Base-by-base conservation (phyloP, 2,329 filamentous ascomycete genomes). In the Aspergillus hortae region DNA sequence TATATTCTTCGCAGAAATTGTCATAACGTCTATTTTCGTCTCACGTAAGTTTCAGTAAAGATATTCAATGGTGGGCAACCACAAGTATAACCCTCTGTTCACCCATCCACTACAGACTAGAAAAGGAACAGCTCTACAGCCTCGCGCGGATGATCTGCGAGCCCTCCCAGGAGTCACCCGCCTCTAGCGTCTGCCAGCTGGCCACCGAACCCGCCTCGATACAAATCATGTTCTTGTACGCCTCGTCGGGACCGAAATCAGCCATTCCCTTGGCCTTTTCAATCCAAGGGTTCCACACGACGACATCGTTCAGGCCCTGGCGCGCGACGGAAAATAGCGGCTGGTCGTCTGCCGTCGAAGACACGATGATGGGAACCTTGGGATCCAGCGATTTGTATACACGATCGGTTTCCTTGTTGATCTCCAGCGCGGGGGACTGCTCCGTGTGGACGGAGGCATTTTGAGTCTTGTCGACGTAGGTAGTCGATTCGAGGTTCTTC, bases 281-380 rank as follows among this genome's bases (percentile, higher is more conserved):
- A 38, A 81, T 80, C 91, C 92, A 96, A 1, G 94, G 94, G 74
- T 99, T 99, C 94, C 94, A 99, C 27, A 97, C 88, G 1, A 96
- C 92, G 14, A 94, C 86, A 61, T 97, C 90, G 56, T 83, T 82
- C 60, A 99, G 80, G 60, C 90, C 92, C 72, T 96, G 90, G 56
- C 94, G 84, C 38, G 87, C 83, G 50, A 97, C 80, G 54, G 85
- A 84, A 75, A 88, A 91, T 46, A 81, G 76, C 12, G 85, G 78
- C 64, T 81, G 80, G 43, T 79, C 72, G 41, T 75, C 84, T 0
- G 83, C 84, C 2, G 63, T 54, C 4, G 69, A 64, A 11, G 68
- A 56, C 11, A 73, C 59, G 10, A 68, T 49, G 45, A 74, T 66
- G 15, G 72, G 71, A 27, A 65, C 61, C 19, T 60, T 55, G 0